Evolutionary conservation across 2,329 filamentous ascomycete genomes (phyloP).

Genomic region (Paecilomyces niveus): DNA sequence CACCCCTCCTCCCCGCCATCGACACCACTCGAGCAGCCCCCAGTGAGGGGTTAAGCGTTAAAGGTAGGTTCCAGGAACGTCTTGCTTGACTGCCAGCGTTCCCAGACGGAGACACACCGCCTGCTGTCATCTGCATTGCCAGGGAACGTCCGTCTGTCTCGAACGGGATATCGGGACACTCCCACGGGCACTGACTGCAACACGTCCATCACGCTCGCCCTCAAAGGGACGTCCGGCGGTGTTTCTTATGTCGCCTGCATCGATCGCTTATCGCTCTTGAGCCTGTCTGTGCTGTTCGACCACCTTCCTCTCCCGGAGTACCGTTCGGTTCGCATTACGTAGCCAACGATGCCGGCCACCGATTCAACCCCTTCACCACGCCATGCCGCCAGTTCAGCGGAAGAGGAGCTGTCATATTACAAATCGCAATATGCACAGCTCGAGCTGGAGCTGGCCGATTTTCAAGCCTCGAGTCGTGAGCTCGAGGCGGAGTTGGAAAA

Average conservation of each 20-base stretch:
- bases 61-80: not conserved
- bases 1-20: not conserved
- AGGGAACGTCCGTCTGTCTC: not conserved
- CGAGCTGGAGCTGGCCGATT: constrained; percentile 85
- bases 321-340: constrained; percentile 2
- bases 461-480: constrained; percentile 88
- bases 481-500: constrained; percentile 91
- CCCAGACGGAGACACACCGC: not conserved
- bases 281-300: not conserved
- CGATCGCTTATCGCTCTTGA: not conserved
- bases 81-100: not conserved
- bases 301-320: constrained; percentile 3
- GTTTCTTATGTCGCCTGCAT: constrained; percentile 3
- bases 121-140: not conserved
- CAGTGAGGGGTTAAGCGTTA: not conserved
- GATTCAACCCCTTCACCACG: constrained; percentile 32
- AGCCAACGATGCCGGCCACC: constrained; percentile 30
- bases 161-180: not conserved
- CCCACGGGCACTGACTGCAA: not conserved
- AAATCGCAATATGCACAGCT: constrained; percentile 92
- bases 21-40: not conserved
- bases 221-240: constrained; percentile 12
- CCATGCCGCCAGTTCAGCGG: constrained; percentile 36
- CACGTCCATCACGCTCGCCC: constrained; percentile 6
- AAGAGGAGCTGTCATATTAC: constrained; percentile 86